A percentile compares a stretch with the other conserved stretches of the same genome.
Conservation (phyloP, 2,329 filamentous ascomycete species). For the Ascochyta pisi region DNA sequence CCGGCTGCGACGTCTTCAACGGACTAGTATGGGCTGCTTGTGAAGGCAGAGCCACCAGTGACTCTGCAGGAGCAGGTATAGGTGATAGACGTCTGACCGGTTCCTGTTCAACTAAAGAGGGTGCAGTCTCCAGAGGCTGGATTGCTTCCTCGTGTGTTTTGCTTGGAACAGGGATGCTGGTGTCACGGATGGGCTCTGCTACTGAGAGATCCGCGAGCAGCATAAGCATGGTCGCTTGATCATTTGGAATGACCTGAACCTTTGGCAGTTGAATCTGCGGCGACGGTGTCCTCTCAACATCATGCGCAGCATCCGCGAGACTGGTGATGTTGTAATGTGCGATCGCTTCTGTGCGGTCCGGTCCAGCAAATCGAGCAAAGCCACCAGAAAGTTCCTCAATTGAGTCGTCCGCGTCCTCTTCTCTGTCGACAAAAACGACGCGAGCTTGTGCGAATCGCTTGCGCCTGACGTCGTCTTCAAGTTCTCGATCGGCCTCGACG, state of each 20-base stretch:
- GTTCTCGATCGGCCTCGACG: constrained; percentile 48
- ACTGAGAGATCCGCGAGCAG: constrained; percentile 47
- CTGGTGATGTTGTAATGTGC: constrained; percentile 47
- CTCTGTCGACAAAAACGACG: constrained; percentile 31
- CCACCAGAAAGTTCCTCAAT: constrained; percentile 35
- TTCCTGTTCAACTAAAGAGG: constrained; percentile 24
- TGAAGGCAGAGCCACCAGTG: constrained; percentile 22
- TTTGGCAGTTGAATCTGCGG: constrained; percentile 23
- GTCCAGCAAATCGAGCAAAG: constrained; percentile 53
- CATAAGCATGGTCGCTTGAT: constrained; percentile 51
- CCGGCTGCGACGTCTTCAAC: constrained; percentile 16
- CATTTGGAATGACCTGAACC: constrained; percentile 47
- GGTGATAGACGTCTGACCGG: constrained; percentile 28
- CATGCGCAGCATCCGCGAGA: constrained; percentile 43
- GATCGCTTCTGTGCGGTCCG: constrained; percentile 50
- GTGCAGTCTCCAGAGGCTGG: constrained; percentile 9
- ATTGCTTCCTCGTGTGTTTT: not conserved
- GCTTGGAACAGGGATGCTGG: not conserved
- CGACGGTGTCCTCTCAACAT: constrained; percentile 45
- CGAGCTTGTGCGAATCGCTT: constrained; percentile 32
- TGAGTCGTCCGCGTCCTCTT: constrained; percentile 44
- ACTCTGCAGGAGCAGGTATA: constrained; percentile 16
- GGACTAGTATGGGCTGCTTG: constrained; percentile 31
- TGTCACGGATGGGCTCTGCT: constrained; percentile 17
- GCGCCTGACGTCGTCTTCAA: constrained; percentile 39